Conservation (phyloP, 2,329 filamentous ascomycete species). For the Xylaria sp. region DNA sequence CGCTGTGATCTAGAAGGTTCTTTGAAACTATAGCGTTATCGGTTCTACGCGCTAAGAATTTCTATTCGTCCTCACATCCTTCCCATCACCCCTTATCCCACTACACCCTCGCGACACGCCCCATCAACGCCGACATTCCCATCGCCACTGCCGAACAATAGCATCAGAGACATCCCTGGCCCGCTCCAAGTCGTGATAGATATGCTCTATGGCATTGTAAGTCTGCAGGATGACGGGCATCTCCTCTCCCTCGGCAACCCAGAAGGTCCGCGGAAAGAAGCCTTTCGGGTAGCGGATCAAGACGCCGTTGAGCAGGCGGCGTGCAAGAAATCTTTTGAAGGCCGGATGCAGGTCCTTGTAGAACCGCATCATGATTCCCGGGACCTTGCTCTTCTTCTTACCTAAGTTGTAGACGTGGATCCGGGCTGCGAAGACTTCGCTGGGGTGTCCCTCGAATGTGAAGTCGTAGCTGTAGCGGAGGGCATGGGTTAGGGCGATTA, state of each 20-base stretch:
- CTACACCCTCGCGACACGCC: no score
- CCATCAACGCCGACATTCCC: not conserved
- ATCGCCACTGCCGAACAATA: not conserved
- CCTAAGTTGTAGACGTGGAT: not conserved
- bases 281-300: constrained; percentile 4
- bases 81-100: not conserved
- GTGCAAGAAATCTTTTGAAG: not conserved
- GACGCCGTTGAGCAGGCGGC: constrained; percentile 3
- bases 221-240: not conserved
- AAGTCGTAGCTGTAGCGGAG: not conserved
- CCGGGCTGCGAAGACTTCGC: not conserved
- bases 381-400: not conserved
- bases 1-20: no score
- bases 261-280: constrained; percentile 6
- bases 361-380: not conserved
- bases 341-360: not conserved
- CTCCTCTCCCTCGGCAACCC: not conserved
- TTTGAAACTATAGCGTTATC: not conserved
- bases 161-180: not conserved
- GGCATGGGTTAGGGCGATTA: not conserved
- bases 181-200: not conserved
- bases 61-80: not conserved
- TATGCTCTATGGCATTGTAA: not conserved
- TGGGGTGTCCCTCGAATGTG: not conserved
- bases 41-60: not conserved